Evolutionary conservation across 495 filamentous ascomycete genomes (phyloP).

Genomic region (Xylaria venustula): DNA sequence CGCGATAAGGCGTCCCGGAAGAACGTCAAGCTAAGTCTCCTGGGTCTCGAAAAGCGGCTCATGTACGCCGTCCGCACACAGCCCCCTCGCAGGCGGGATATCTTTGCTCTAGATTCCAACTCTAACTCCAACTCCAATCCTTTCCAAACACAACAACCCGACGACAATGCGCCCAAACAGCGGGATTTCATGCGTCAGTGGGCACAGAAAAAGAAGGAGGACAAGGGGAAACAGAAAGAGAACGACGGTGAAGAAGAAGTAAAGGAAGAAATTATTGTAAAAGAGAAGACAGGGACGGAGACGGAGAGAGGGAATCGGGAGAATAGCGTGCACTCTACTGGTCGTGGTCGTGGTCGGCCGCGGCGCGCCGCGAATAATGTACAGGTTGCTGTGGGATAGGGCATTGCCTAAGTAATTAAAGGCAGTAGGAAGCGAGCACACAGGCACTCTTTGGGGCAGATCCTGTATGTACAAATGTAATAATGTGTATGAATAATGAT

Average conservation of each 20-base stretch:
- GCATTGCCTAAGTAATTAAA: no score
- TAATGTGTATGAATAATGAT: neutral
- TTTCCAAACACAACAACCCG: no score
- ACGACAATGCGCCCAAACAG: conserved; percentile 33
- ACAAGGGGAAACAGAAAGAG: conserved; percentile 14
- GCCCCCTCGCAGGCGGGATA: conserved; percentile 53
- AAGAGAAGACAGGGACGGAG: no score
- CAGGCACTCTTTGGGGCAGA: no score
- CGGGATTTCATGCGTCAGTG: conserved; percentile 46
- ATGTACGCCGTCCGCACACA: conserved; percentile 67
- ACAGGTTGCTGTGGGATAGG: neutral
- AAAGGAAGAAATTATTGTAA: no score
- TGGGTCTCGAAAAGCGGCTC: conserved; percentile 69
- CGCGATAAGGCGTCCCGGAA: conserved; percentile 70
- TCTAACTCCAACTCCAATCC: no score
- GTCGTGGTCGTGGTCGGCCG: neutral
- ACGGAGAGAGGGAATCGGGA: no score
- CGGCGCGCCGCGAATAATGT: neutral
- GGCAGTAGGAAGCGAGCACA: neutral
- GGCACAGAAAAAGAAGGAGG: conserved; percentile 38
- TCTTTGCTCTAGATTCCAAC: conserved; percentile 53
- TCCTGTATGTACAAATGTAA: no score
- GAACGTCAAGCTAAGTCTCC: conserved; percentile 69
- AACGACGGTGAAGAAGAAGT: no score
- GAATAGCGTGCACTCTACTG: no score